Evolutionary conservation across 345 rosid species (phyloP), one percentile per base, ranked within the genome.

Genomic region (Linum lewisii): DNA sequence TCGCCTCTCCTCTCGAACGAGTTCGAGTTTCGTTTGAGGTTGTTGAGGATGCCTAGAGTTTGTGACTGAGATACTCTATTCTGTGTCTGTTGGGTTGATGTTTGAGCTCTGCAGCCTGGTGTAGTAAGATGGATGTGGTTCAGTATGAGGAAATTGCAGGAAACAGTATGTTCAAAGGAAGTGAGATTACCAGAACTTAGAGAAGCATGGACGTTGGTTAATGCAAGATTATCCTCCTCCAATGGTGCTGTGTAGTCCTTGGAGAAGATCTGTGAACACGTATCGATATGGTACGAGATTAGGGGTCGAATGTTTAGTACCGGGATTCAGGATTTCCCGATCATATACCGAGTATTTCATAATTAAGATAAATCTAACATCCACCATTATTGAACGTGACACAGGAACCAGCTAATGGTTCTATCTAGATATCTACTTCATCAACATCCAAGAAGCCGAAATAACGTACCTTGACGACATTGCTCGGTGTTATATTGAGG

Each of bases 401-500:
- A 34, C 10, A 11, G 5, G 38, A 34, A 34, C 38, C 14, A 11
- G 47, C 15, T 42, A 16, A 42, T 42, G 47, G 47, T 42, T 42
- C 47, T n/a, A n/a, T 16, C 47, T 3, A 42, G 18, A 29, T 29
- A 29, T 29, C 34, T 42, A 42, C 15, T 42, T 42, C 47, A 42
- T 16, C 14, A 42, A 42, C 47, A 42, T 14, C 18, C 18, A 42
- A 42, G 34, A 29, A 29, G 34, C 34, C 34, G 34, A 29, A 29
- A 3, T 19, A 3, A 34, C 58, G 42, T 81, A 91, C 98, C 98
- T 81, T 82, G 72, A 79, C 59, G 57, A 91, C 66, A 76, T 88
- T 91, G 78, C 64, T 73, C 61, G 64, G 76, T 15, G 96, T 88
- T 64, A 91, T 80, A 70, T 91, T 91, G 68, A 91, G 89, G 66